Evolutionary conservation across 306 rosid species (phyloP).

Genomic region (Pyrus betulifolia): DNA sequence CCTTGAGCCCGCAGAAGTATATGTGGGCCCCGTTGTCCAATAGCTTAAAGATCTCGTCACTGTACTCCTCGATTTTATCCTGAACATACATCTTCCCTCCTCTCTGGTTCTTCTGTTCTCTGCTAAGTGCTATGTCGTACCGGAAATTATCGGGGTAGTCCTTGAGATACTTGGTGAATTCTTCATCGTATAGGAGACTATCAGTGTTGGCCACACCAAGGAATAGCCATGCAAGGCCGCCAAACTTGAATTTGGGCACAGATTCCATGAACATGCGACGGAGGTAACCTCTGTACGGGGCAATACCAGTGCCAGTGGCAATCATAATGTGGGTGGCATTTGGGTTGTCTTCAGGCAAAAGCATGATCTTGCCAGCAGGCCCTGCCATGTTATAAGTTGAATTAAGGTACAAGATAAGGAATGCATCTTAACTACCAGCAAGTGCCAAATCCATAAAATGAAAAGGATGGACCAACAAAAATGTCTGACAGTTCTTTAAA

Average conservation of each 20-base stretch:
- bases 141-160: conserved; percentile 81
- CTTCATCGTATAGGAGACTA: conserved; percentile 82
- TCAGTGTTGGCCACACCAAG: conserved; percentile 91
- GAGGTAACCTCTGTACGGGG: conserved; percentile 93
- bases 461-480: background rate
- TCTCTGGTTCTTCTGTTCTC: conserved; percentile 76
- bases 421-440: conserved; percentile 10
- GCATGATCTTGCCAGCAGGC: conserved; percentile 96
- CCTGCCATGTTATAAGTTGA: conserved; percentile 39
- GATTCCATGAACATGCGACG: conserved; percentile 98
- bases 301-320: conserved; percentile 90
- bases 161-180: conserved; percentile 74
- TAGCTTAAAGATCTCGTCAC: conserved; percentile 78
- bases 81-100: conserved; percentile 99
- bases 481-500: background rate
- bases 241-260: conserved; percentile 66
- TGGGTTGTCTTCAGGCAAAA: conserved; percentile 85
- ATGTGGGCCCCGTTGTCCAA: conserved; percentile 90
- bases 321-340: conserved; percentile 98
- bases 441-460: conserved; percentile 5
- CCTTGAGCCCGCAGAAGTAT: conserved; percentile 91
- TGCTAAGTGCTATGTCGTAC: conserved; percentile 66
- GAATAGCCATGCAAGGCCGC: conserved; percentile 93
- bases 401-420: conserved; percentile 10
- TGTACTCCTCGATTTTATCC: conserved; percentile 93